Percentiles rank a stretch among this genome's conserved stretches.
Conservation (phyloP, 768 basidiomycete species). For the Auriscalpium microsporum region DNA sequence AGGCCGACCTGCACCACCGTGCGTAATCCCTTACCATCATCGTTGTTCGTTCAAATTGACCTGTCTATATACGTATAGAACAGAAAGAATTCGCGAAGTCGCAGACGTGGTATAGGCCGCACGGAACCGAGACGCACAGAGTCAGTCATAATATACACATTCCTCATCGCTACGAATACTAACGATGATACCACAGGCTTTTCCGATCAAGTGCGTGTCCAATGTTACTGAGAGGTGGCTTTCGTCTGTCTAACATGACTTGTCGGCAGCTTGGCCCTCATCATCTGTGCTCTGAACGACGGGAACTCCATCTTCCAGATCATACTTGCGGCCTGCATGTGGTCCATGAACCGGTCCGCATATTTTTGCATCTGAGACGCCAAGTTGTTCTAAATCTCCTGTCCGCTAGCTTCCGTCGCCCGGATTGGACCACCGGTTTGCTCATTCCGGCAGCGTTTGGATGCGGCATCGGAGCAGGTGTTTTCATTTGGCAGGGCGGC, state of each 20-base stretch:
- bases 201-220: constrained; percentile 50
- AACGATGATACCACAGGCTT: constrained; percentile 45
- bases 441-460: constrained; percentile 70
- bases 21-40: constrained; percentile 19
- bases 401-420: constrained; percentile 44
- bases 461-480: constrained; percentile 65
- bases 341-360: constrained; percentile 59
- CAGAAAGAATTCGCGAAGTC: constrained; percentile 60
- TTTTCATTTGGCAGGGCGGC: constrained; percentile 70
- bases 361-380: neutral
- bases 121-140: constrained; percentile 74
- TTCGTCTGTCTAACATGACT: neutral
- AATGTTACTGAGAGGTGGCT: neutral
- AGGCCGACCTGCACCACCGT: constrained; percentile 60
- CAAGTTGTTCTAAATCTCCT: neutral
- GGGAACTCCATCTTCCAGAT: constrained; percentile 78
- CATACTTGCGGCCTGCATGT: constrained; percentile 70
- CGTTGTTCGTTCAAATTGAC: neutral
- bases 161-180: constrained; percentile 1
- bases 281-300: constrained; percentile 65
- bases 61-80: constrained; percentile 30
- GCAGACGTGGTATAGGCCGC: constrained; percentile 82
- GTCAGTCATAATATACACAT: constrained; percentile 27
- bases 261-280: constrained; percentile 48
- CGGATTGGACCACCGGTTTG: constrained; percentile 57